Evolutionary conservation across 441 rosid species (phyloP), one percentile per base, ranked within the genome.

Genomic region (Brassica hybrid): DNA sequence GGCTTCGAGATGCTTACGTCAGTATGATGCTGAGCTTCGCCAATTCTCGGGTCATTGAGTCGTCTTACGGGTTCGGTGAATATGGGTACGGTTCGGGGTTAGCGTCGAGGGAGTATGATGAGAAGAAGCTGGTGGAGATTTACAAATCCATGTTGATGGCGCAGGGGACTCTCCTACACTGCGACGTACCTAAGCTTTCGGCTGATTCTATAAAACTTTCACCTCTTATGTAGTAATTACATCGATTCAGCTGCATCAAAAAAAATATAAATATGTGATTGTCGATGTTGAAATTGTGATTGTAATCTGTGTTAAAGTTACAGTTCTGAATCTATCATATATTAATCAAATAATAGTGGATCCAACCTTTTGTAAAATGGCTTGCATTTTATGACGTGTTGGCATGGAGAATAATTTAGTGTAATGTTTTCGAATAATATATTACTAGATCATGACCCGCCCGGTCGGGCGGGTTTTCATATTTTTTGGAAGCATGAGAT

Each of bases 1-100:
- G 97, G 93, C 86, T 93, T 7, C 82, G 98, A 4, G 98, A 91
- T 74, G 89, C 92, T 4, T 93, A 93, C 84, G 91, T 91, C 76
- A 89, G 83, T 30, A 89, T 93, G 98, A 93, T 91, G 96, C 68
- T 91, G 62, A 72, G 89, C 23, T 45, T 93, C 0, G 91, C 90
- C 2, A 85, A 80, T 45, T 83, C 92, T 43, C 80, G 81, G 70
- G 76, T 85, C 25, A 61, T 85, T 13, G 80, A 79, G 9, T 18
- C 74, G 5, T 82, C 86, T 0, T 81, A 82, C 80, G 87, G 86
- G 6, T 70, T 69, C 16, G 88, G 85, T 11, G 43, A 69, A 10
- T 69, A 65, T 8, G 75, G 77, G 8, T 85, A 89, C 16, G 92
- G 87, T 23, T 57, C 60, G 23, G 71, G 63, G 74, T 78, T 72